These are phyloP conservation scores for Neurospora hispaniola DNA, from an alignment of 495 filamentous ascomycete species.

Conservation along the genomic window DNA sequence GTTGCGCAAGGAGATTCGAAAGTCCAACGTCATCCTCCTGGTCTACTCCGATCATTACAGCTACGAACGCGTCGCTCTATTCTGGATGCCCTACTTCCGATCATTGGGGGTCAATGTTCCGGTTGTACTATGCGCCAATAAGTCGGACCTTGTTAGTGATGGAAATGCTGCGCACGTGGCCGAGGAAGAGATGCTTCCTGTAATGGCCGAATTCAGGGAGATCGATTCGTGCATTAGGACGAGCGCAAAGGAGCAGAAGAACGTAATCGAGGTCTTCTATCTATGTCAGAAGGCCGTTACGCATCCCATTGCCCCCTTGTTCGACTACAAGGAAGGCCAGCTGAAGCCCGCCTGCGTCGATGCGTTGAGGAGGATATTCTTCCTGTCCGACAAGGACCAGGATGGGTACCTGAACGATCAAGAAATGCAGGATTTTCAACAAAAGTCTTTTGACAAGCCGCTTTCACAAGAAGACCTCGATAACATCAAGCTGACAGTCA, in stretches of 20 bases:
- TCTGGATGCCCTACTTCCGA: slow-evolving; percentile 96
- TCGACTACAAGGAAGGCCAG: slow-evolving; percentile 83
- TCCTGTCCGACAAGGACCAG: slow-evolving; percentile 89
- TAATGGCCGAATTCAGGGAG: slow-evolving; percentile 98
- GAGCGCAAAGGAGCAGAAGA: slow-evolving; percentile 87
- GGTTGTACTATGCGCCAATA: slow-evolving; percentile 94
- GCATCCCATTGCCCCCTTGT: slow-evolving; percentile 91
- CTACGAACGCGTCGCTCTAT: slow-evolving; percentile 92
- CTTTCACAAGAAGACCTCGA: slow-evolving; percentile 66
- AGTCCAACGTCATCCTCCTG: slow-evolving; percentile 92
- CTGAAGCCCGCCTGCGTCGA: slow-evolving; percentile 82
- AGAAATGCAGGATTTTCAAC: slow-evolving; percentile 84
- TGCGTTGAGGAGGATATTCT: slow-evolving; percentile 83
- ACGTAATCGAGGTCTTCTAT: slow-evolving; percentile 95
- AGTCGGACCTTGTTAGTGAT: slow-evolving; percentile 64
- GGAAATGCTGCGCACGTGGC: slow-evolving; percentile 67
- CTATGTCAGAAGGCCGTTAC: slow-evolving; percentile 98
- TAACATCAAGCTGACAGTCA: slow-evolving; percentile 79
- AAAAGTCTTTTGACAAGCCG: slow-evolving; percentile 80
- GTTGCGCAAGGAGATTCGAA: slow-evolving; percentile 85
- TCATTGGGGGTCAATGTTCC: slow-evolving; percentile 97
- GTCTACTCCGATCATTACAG: slow-evolving; percentile 98
- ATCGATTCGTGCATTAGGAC: slow-evolving; percentile 96
- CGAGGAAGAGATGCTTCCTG: slow-evolving; percentile 94
- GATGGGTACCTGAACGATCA: slow-evolving; percentile 88